phyloP scores from a whole-genome alignment of 805 yeast genomes.

The Saccharomycopsis guyanensis region DNA sequence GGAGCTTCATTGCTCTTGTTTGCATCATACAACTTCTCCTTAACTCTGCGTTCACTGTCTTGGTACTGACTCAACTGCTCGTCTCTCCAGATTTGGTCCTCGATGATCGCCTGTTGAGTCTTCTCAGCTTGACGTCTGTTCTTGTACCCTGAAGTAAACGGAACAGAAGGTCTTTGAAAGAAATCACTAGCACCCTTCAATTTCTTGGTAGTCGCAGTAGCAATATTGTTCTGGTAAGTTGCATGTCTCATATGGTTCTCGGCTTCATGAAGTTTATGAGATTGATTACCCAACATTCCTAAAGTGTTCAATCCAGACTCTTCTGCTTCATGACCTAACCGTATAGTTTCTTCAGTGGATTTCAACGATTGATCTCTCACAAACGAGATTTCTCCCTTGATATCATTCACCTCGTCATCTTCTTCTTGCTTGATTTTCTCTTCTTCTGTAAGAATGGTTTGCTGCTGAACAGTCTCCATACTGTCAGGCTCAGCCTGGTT shows the following conservation, averaged over 20 bases:
- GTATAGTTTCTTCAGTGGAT: constrained; percentile 75
- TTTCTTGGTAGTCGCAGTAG: constrained; percentile 75
- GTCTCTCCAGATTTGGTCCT: constrained; percentile 56
- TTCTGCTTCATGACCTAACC: constrained; percentile 64
- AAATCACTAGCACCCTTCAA: constrained; percentile 36
- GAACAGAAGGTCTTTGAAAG: constrained; percentile 42
- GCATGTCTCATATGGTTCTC: constrained; percentile 73
- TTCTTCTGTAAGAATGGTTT: constrained; percentile 29
- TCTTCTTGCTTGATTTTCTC: constrained; percentile 43
- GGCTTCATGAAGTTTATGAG: constrained; percentile 73
- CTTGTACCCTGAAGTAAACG: constrained; percentile 80
- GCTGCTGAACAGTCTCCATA: constrained; percentile 21
- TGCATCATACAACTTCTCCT: constrained; percentile 41
- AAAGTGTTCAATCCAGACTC: constrained; percentile 71
- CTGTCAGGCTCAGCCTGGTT: constrained; percentile 14
- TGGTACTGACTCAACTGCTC: constrained; percentile 50
- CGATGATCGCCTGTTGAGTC: constrained; percentile 51
- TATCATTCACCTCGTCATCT: constrained; percentile 83
- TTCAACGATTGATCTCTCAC: constrained; percentile 83
- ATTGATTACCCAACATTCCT: constrained; percentile 91
- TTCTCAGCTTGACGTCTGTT: constrained; percentile 65
- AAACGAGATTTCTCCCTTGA: constrained; percentile 74
- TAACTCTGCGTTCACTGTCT: constrained; percentile 61
- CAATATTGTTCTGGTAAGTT: constrained; percentile 72
- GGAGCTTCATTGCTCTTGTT: constrained; percentile 27